Percentiles rank a stretch among this genome's conserved stretches.
Evolutionary conservation across 768 basidiomycete species (phyloP).

Genomic region (Trichaptum fuscoviolaceum): DNA sequence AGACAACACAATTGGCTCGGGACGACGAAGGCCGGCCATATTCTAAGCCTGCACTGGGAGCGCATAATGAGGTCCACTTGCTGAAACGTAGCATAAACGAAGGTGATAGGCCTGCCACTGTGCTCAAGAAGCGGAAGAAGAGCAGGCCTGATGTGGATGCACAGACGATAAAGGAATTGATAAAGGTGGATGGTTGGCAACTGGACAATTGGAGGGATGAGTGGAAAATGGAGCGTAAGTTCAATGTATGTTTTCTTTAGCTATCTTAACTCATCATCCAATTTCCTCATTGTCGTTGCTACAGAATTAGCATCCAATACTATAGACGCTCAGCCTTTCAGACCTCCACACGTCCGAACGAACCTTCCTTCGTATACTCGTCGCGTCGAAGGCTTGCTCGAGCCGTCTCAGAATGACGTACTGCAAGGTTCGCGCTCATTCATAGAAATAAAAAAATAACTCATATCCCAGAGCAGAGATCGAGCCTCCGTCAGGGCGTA

Average conservation of each 20-base stretch:
- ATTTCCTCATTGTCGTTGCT: background rate
- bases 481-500: slow-evolving; percentile 35
- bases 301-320: background rate
- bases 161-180: background rate
- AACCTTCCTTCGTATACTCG: slow-evolving; percentile 9
- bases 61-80: no score
- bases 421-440: slow-evolving; percentile 14
- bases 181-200: background rate
- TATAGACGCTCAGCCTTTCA: background rate
- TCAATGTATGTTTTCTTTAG: background rate
- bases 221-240: background rate
- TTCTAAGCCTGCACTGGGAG: no score
- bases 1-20: background rate
- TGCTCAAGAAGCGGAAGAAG: background rate
- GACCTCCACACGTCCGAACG: background rate
- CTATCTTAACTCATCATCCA: background rate
- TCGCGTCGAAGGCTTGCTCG: slow-evolving; percentile 18
- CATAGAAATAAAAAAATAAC: slow-evolving; percentile 16
- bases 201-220: background rate
- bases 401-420: slow-evolving; percentile 9
- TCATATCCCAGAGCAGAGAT: slow-evolving; percentile 33
- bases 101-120: background rate
- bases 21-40: no score
- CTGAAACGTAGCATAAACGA: background rate
- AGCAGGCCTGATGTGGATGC: background rate